A percentile compares a stretch with the other conserved stretches of the same genome.
phyloP scores from a whole-genome alignment of 176 grass and related monocot genomes.

The Eragrostis nindensis region DNA sequence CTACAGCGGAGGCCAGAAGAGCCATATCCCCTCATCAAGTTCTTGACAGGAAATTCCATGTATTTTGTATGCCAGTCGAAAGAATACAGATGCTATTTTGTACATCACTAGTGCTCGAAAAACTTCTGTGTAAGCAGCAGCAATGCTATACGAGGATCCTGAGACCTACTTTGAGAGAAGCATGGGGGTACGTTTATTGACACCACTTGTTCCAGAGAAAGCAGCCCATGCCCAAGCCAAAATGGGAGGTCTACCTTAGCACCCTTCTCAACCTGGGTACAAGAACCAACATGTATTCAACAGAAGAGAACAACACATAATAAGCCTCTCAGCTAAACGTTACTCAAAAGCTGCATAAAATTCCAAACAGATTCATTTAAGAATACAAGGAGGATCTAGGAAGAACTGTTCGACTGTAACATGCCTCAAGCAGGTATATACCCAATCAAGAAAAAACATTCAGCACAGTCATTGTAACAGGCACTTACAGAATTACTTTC shows the following conservation, averaged over 20 bases:
- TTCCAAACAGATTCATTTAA: not conserved
- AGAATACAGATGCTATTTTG: not conserved
- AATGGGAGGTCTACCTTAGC: constrained; percentile 86
- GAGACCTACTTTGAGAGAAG: constrained; percentile 81
- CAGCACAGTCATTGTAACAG: not conserved
- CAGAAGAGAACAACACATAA: not conserved
- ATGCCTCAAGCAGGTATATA: not conserved
- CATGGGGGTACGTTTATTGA: constrained; percentile 69
- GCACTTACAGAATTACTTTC: constrained; percentile 71
- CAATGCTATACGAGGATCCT: constrained; percentile 5
- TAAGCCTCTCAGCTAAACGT: constrained; percentile 11
- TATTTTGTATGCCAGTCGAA: not conserved
- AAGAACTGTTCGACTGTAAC: too few relatives aligned
- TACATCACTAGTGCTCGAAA: not conserved
- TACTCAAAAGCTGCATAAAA: too few relatives aligned
- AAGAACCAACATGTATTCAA: too few relatives aligned
- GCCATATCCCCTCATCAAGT: not conserved
- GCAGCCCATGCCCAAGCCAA: constrained; percentile 79
- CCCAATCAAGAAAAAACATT: not conserved
- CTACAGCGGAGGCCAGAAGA: not conserved
- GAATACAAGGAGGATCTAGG: too few relatives aligned
- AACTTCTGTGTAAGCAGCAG: not conserved
- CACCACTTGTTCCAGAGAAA: constrained; percentile 69
- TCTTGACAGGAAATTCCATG: not conserved
- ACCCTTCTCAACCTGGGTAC: constrained; percentile 79